A percentile compares a stretch with the other conserved stretches of the same genome.
phyloP scores from a whole-genome alignment of 306 rosid species.

The Cicer arietinum region DNA sequence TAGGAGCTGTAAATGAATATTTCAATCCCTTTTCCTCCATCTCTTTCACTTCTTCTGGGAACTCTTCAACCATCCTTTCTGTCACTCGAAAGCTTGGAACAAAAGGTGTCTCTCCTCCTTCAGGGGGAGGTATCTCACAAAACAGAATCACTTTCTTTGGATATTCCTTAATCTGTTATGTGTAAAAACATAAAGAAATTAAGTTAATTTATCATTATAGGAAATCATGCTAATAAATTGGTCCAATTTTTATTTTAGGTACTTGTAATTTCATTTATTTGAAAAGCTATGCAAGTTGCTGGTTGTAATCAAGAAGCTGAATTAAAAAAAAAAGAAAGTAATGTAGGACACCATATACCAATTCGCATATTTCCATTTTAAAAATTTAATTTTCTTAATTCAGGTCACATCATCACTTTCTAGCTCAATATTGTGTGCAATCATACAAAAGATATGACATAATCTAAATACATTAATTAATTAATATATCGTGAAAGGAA shows the following conservation, averaged over 20 bases:
- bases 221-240: conserved; percentile 7
- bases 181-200: no score
- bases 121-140: conserved; percentile 85
- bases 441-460: conserved; percentile 13
- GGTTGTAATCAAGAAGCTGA: conserved; percentile 3
- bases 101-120: conserved; percentile 86
- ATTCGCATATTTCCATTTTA: conserved; percentile 5
- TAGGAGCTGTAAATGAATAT: conserved; percentile 68
- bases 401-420: not conserved
- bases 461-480: conserved; percentile 27
- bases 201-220: not conserved
- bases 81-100: conserved; percentile 83
- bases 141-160: conserved; percentile 67
- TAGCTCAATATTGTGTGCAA: not conserved
- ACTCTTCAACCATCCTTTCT: conserved; percentile 72
- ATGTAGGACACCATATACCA: not conserved
- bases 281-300: conserved; percentile 25
- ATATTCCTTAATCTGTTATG: conserved; percentile 63
- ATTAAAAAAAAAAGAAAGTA: not conserved
- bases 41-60: conserved; percentile 65
- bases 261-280: not conserved
- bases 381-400: no score
- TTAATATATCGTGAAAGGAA: not conserved
- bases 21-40: conserved; percentile 67
- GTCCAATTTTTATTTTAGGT: conserved; percentile 1